Evolutionary conservation across 139 green algal species (phyloP).

Genomic region (Closterium sp.): DNA sequence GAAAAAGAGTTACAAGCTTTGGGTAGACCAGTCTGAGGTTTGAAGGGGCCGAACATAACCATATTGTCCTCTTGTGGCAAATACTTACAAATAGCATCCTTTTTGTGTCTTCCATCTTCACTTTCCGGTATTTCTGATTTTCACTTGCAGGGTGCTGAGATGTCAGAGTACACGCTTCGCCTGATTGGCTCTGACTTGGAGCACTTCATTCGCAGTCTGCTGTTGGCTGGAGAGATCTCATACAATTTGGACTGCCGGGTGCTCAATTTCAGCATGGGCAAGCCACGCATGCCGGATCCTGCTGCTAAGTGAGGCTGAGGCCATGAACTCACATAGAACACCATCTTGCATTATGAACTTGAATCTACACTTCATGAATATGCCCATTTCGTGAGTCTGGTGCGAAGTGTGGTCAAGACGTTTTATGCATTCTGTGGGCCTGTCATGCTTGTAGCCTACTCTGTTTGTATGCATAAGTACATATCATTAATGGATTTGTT

Average conservation of each 20-base stretch:
- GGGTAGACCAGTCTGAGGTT: too few species aligned
- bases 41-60: too few species aligned
- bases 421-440: too few species aligned
- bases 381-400: background rate
- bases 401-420: too few species aligned
- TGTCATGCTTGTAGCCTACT: too few species aligned
- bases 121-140: too few species aligned
- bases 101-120: background rate
- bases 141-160: slow-evolving; percentile 36
- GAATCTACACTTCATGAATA: background rate
- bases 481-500: too few species aligned
- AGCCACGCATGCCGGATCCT: slow-evolving; percentile 23
- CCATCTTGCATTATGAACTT: background rate
- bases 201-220: slow-evolving; percentile 52
- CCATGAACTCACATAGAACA: background rate
- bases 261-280: slow-evolving; percentile 58
- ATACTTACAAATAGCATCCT: too few species aligned
- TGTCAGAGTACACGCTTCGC: slow-evolving; percentile 55
- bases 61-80: too few species aligned
- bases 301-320: background rate
- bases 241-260: slow-evolving; percentile 55
- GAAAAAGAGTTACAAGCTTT: too few species aligned
- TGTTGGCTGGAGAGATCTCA: slow-evolving; percentile 52
- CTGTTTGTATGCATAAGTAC: too few species aligned
- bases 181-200: slow-evolving; percentile 56